These are phyloP conservation scores for Trichophyton benhamiae DNA, from an alignment of 2,329 filamentous ascomycete species.

Conservation along the genomic window DNA sequence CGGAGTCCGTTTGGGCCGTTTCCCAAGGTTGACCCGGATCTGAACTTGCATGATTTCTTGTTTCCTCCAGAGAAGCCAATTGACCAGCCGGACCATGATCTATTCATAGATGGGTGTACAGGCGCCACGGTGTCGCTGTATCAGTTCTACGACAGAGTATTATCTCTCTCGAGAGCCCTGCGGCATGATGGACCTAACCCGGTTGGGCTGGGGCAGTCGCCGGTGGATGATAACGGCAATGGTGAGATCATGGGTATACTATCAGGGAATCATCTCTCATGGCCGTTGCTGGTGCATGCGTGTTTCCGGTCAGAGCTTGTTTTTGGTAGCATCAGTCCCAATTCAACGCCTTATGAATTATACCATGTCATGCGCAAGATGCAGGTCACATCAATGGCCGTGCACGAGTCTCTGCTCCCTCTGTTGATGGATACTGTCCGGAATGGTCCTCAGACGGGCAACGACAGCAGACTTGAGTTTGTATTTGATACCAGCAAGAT, in stretches of 20 bases:
- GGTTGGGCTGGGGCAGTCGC: conserved; percentile 6
- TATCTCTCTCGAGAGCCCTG: conserved; percentile 8
- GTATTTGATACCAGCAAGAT: conserved; percentile 9
- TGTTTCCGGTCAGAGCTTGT: conserved; percentile 11
- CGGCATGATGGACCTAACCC: conserved; percentile 10
- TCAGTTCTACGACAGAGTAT: conserved; percentile 10
- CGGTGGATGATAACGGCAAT: conserved; percentile 7
- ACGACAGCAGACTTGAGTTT: conserved; percentile 2
- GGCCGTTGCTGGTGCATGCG: conserved; percentile 11
- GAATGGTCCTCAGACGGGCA: not conserved
- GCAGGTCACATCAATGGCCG: conserved; percentile 9
- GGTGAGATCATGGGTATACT: conserved; percentile 11
- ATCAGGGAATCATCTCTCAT: conserved; percentile 9
- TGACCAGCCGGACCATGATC: conserved; percentile 7
- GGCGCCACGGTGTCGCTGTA: conserved; percentile 5
- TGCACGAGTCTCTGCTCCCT: conserved; percentile 11
- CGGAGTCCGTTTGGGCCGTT: conserved; percentile 9
- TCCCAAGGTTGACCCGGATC: conserved; percentile 7
- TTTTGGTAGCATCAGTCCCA: conserved; percentile 11
- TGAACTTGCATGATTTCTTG: conserved; percentile 10
- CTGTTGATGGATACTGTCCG: conserved; percentile 6
- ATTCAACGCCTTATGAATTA: conserved; percentile 10
- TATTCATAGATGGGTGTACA: conserved; percentile 9
- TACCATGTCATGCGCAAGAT: conserved; percentile 13
- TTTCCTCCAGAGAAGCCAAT: conserved; percentile 8